Base-by-base conservation (phyloP, 2,329 filamentous ascomycete genomes). In the Orbilia blumenaviensis region DNA sequence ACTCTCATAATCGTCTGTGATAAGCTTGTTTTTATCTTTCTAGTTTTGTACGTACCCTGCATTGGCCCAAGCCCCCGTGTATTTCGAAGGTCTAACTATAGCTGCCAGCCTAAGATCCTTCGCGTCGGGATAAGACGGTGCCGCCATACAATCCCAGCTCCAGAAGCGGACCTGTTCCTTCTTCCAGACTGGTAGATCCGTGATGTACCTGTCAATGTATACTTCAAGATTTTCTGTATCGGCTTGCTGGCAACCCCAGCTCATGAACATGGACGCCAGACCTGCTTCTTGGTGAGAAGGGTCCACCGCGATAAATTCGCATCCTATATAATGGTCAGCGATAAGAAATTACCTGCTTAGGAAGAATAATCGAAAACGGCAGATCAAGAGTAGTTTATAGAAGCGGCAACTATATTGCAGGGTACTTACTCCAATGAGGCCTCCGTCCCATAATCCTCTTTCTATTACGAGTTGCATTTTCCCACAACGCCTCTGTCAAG, bases 361-460 rank as follows among this genome's bases (percentile, higher is more conserved):
- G n/a, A n/a, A n/a, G n/a, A n/a, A n/a, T 7, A 38, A 38, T 3
- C 12, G 8, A 7, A 38, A 38, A 38, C 8, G 6, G 36, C n/a
- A 38, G 12, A 42, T 16, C 23, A 16, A 14, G 29, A 44, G 25
- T 42, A 62, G n/a, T n/a, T n/a, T n/a, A n/a, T n/a, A n/a, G n/a
- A n/a, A n/a, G n/a, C n/a, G n/a, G n/a, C n/a, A n/a, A n/a, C n/a
- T n/a, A n/a, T n/a, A 41, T 8, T 21, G 32, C 9, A 25, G 61
- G 27, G 27, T 10, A 50, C 62, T 66, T 54, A 66, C 62, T 54
- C 62, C 44, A 52, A 54, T 66, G 62, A n/a, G 23, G 29, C 21
- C 62, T 52, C 10, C 12, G 4, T 10, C 62, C 62, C 62, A 66
- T 66, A 9, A 66, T 36, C 16, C 29, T n/a, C 0, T n/a, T 10